Base-by-base conservation (phyloP, 139 green algal genomes). In the Spirogloea muscicola region DNA sequence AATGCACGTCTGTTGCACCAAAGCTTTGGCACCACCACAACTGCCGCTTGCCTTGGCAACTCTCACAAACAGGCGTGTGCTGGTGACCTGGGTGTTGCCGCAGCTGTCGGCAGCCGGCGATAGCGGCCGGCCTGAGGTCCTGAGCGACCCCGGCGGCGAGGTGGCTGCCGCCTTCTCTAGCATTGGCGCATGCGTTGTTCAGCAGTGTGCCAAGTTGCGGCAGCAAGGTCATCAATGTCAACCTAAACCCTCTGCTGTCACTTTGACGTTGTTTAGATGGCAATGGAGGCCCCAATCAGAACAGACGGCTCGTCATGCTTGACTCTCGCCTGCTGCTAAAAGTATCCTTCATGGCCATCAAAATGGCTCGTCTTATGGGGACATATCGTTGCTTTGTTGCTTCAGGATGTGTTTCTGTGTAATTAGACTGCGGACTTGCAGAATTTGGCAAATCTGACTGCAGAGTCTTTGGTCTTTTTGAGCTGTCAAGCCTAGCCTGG, bases 31-130 rank as follows among this genome's bases (percentile, higher is more conserved):
- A n/a, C n/a, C n/a, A n/a, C n/a, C n/a, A n/a, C n/a, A n/a, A n/a
- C n/a, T n/a, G n/a, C n/a, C n/a, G n/a, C n/a, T n/a, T n/a, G n/a
- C n/a, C n/a, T n/a, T n/a, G n/a, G n/a, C n/a, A n/a, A n/a, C n/a
- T n/a, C n/a, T n/a, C n/a, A n/a, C n/a, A n/a, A n/a, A n/a, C n/a
- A n/a, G n/a, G n/a, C n/a, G n/a, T n/a, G n/a, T n/a, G n/a, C n/a
- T n/a, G n/a, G n/a, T n/a, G 31, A 38, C 40, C 52, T 62, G 46
- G 21, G 21, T 21, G 13, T 18, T 55, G 3, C 38, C 31, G 37
- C 61, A 95, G 57, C 83, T 99, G 21, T 96, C 91, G 5, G 87
- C 88, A 1, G 89, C 91, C 5, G 91, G 93, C 25, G 94, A 99
- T 74, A 87, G 82, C 48, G 94, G 94, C 6, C 36, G 61, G 64